Percentiles rank a stretch among this genome's conserved stretches.
phyloP scores from a whole-genome alignment of 768 basidiomycete genomes.

The Clitopilus hobsonii region DNA sequence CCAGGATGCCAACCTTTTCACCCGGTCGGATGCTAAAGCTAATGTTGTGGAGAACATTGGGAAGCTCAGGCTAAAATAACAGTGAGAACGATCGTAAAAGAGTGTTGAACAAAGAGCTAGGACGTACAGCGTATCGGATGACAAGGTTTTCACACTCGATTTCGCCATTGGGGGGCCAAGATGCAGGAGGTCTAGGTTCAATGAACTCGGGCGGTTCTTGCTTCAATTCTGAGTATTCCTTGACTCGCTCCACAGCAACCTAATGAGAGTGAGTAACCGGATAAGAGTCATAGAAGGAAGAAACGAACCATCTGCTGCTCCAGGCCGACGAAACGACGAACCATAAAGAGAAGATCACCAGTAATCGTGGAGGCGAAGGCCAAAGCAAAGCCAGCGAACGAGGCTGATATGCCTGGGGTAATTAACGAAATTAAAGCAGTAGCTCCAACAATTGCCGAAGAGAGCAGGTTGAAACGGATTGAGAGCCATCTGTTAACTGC shows the following conservation, averaged over 20 bases:
- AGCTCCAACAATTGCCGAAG: constrained; percentile 65
- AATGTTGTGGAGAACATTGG: constrained; percentile 77
- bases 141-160: constrained; percentile 72
- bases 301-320: constrained; percentile 84
- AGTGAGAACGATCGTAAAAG: neutral
- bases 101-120: neutral
- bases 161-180: constrained; percentile 74
- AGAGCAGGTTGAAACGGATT: constrained; percentile 81
- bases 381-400: constrained; percentile 82
- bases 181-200: constrained; percentile 75
- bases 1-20: constrained; percentile 76
- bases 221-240: constrained; percentile 80
- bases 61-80: constrained; percentile 69
- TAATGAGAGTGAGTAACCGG: constrained; percentile 17
- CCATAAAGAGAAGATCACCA: constrained; percentile 65
- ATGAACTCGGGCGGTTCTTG: constrained; percentile 81
- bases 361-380: constrained; percentile 80
- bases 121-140: constrained; percentile 71
- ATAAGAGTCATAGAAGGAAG: neutral
- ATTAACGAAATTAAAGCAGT: constrained; percentile 65
- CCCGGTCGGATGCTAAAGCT: constrained; percentile 70
- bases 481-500: constrained; percentile 89
- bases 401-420: constrained; percentile 69
- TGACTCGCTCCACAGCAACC: constrained; percentile 86
- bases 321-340: constrained; percentile 75